A percentile compares a stretch with the other conserved stretches of the same genome.
phyloP scores from a whole-genome alignment of 768 basidiomycete species.

The Hydnomerulius pinastri region DNA sequence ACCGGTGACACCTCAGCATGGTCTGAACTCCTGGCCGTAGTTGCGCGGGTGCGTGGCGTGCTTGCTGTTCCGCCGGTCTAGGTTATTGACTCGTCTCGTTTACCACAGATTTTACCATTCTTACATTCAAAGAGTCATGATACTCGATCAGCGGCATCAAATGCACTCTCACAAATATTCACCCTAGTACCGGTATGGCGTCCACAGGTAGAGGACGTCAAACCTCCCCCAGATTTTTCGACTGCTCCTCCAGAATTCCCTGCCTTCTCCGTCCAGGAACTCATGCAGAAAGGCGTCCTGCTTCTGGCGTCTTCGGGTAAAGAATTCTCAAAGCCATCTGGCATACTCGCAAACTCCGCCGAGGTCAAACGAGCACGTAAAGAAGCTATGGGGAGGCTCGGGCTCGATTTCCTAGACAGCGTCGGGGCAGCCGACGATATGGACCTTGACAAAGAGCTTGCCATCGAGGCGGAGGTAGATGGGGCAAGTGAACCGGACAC shows the following conservation, averaged over 20 bases:
- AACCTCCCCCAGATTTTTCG: conserved; percentile 28
- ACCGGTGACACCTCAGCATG: conserved; percentile 75
- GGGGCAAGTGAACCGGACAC: conserved; percentile 43
- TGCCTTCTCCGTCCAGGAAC: conserved; percentile 72
- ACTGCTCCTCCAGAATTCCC: conserved; percentile 58
- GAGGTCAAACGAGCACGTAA: conserved; percentile 88
- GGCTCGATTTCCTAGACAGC: conserved; percentile 81
- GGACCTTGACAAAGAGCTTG: conserved; percentile 83
- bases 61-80: background rate
- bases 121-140: conserved; percentile 92
- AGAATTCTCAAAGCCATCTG: conserved; percentile 78
- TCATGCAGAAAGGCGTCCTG: conserved; percentile 74
- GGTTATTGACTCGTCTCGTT: background rate
- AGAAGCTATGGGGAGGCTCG: conserved; percentile 86
- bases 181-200: conserved; percentile 80
- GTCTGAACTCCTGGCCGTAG: conserved; percentile 88
- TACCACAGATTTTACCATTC: conserved; percentile 78
- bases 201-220: conserved; percentile 32
- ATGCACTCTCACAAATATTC: conserved; percentile 87
- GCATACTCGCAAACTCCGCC: conserved; percentile 68
- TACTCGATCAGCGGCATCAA: conserved; percentile 86
- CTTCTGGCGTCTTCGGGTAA: conserved; percentile 93
- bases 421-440: conserved; percentile 75
- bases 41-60: conserved; percentile 66
- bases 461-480: conserved; percentile 55